Base-by-base conservation (phyloP, 306 rosid genomes). In the Delonix regia region DNA sequence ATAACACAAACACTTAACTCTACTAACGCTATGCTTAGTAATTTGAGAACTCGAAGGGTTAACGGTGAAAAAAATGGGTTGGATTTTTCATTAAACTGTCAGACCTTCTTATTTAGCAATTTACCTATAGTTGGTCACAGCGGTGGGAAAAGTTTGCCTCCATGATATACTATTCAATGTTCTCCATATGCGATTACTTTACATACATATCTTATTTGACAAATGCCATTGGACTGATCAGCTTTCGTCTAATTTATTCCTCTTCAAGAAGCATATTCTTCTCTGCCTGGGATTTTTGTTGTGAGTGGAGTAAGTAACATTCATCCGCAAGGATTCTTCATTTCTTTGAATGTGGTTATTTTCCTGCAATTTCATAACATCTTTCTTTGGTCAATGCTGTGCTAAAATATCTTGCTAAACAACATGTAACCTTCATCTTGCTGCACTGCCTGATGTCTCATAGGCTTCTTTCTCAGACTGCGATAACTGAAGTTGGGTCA, bases 401-500 rank as follows among this genome's bases (percentile, higher is more conserved):
- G 25, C 45, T 59, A 71, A 72, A 60, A 65, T 63, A 57, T 60
- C 22, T 61, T 7, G 33, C 12, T 52, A 30, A 47, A 19, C 7
- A 8, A 55, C 10, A 56, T 22, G 18, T 24, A 16, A 56, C 55
- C 42, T 33, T 82, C 60, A 76, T 63, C 75, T 83, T 27, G 67
- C 71, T 57, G 64, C 78, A 68, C 73, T 80, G 38, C 48, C 75
- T 33, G 83, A 74, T 33, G 82, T 82, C 62, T 61, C 79, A 6
- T 57, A 85, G 11, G 30, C 74, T 69, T 87, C 87, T 68, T 68
- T 85, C 39, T 86, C 87, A 21, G 84, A 84, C 56, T 66, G 89
- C 68, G 81, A 74, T 81, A 84, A 84, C 69, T 88, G 93, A 81
- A 91, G 93, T 30, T 78, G 89, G 75, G 85, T 22, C 9, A 87